A percentile compares a stretch with the other conserved stretches of the same genome.
Conservation (phyloP, 2,329 filamentous ascomycete species). For the Hymenoscyphus salicellus region DNA sequence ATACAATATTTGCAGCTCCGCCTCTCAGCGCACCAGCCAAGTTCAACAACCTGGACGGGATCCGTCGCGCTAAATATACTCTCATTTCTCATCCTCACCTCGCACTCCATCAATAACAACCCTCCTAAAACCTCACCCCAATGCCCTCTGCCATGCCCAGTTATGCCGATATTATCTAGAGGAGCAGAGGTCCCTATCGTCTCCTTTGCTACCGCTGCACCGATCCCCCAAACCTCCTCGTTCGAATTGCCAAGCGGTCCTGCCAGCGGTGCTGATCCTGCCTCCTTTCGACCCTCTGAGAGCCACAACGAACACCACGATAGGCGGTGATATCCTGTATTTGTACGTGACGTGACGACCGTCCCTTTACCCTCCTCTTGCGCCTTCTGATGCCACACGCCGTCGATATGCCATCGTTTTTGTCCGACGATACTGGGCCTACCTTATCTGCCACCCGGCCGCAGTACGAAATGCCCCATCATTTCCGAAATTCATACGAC, state of each 20-base stretch:
- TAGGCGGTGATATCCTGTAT: slow-evolving; percentile 25
- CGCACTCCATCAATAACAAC: slow-evolving; percentile 8
- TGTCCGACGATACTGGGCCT: slow-evolving; percentile 42
- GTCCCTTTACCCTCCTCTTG: slow-evolving; percentile 16
- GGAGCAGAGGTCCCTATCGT: slow-evolving; percentile 4
- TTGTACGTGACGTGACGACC: slow-evolving; percentile 14
- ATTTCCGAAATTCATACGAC: slow-evolving; percentile 36
- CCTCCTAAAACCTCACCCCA: background rate
- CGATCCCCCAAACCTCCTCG: background rate
- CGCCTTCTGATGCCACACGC: slow-evolving; percentile 40
- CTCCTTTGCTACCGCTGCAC: background rate
- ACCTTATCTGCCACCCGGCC: slow-evolving; percentile 31
- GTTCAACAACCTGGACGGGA: background rate
- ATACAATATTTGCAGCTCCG: background rate
- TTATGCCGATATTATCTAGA: slow-evolving; percentile 14
- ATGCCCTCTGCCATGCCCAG: slow-evolving; percentile 8
- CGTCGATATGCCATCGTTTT: slow-evolving; percentile 51
- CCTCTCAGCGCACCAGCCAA: background rate
- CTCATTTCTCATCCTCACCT: slow-evolving; percentile 15
- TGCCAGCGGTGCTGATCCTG: slow-evolving; percentile 26
- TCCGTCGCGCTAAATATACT: slow-evolving; percentile 8
- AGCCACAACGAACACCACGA: slow-evolving; percentile 21
- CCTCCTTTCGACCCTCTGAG: slow-evolving; percentile 24
- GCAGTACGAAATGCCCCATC: slow-evolving; percentile 38
- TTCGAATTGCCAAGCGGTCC: slow-evolving; percentile 22